Base-by-base conservation (phyloP, 2,329 filamentous ascomycete genomes). In the Metarhizium brunneum region DNA sequence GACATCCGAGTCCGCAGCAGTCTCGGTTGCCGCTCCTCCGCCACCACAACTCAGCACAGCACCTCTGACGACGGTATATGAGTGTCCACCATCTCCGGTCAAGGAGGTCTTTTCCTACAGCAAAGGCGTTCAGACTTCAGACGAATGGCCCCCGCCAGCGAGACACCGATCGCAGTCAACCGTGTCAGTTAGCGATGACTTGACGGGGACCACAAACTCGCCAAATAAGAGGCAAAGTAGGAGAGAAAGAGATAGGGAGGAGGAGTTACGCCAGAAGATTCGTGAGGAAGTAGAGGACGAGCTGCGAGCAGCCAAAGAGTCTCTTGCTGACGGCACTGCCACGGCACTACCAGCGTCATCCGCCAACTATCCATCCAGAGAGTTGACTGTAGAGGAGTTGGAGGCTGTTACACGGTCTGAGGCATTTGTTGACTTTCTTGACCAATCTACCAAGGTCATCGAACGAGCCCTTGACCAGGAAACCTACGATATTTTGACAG, bases 361-460 rank as follows among this genome's bases (percentile, higher is more conserved):
- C 8, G 69, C 72, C 29, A 86, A 85, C 60, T 96, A 90, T 65
- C 92, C 92, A 2, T 83, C 87, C 51, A 84, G 92, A 65, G 84
- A 86, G 36, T 79, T 99, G 51, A 91, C 85, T 2, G 77, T 81
- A 16, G 94, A 97, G 64, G 95, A 99, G 69, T 76, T 96, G 43
- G 85, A 88, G 61, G 94, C 92, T 6, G 91, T 97, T 30, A 94
- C 90, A 29, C 88, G 88, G 54, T 96, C 92, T 0, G 85, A 92
- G 35, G 94, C 97, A 52, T 99, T 99, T 68, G 80, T 94, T 58
- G 90, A 95, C 63, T 99, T 99, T 66, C 84, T 99, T 35, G 94
- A 99, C 65, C 84, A 90, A 63, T 96, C 92, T 25, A 95, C 90
- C 56, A 99, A 97, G 72, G 92, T 99, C 51, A 92, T 99, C 63